phyloP scores from a whole-genome alignment of 106 monocot genomes.

The Phalaenopsis aphrodite region DNA sequence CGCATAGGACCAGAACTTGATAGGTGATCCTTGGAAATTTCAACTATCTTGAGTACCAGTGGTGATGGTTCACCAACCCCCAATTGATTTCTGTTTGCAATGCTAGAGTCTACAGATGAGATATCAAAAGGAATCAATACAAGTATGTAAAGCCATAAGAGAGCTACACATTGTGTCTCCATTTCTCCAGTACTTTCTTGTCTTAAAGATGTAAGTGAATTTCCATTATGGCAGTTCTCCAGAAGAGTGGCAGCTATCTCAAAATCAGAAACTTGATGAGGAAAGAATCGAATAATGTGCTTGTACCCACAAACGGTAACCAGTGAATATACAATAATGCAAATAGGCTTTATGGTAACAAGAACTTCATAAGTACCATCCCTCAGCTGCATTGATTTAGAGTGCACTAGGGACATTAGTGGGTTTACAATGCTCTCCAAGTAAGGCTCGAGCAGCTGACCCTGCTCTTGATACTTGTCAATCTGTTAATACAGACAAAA shows the following conservation, averaged over 20 bases:
- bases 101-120: slow-evolving; percentile 73
- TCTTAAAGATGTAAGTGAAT: slow-evolving; percentile 45
- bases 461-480: slow-evolving; percentile 97
- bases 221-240: slow-evolving; percentile 47
- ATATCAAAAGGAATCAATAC: slow-evolving; percentile 98
- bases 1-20: slow-evolving; percentile 94
- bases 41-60: slow-evolving; percentile 68
- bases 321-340: slow-evolving; percentile 78
- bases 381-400: slow-evolving; percentile 33
- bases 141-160: slow-evolving; percentile 94
- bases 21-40: slow-evolving; percentile 87
- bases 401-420: slow-evolving; percentile 68
- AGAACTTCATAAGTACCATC: slow-evolving; percentile 29
- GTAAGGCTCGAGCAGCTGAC: slow-evolving; percentile 91
- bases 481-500: slow-evolving; percentile 33
- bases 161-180: slow-evolving; percentile 86
- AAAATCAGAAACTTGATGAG: slow-evolving; percentile 97
- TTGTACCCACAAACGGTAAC: slow-evolving; percentile 94
- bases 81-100: slow-evolving; percentile 22
- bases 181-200: slow-evolving; percentile 98
- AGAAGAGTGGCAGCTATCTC: slow-evolving; percentile 78
- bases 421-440: slow-evolving; percentile 74
- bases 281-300: slow-evolving; percentile 82
- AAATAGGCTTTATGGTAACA: slow-evolving; percentile 60
- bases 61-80: slow-evolving; percentile 38